Evolutionary conservation across 768 basidiomycete species (phyloP).

Genomic region (Suillus fuscotomentosus): DNA sequence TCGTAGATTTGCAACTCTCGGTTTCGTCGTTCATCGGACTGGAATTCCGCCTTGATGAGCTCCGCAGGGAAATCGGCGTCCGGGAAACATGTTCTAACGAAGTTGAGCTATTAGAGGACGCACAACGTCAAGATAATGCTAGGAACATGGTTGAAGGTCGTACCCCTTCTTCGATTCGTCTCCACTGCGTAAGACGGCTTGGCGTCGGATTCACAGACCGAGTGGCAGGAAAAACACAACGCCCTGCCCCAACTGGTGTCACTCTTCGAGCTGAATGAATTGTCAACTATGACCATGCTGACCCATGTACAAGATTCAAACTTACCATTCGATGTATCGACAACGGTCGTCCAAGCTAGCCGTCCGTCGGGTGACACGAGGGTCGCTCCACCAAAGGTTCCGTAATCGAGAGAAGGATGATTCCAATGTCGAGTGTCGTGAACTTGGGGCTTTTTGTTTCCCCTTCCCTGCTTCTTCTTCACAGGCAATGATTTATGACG

Average conservation of each 20-base stretch:
- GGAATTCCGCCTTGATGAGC: slow-evolving; percentile 56
- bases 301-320: neutral
- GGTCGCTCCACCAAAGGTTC: slow-evolving; percentile 55
- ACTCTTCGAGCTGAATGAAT: slow-evolving; percentile 29
- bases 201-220: slow-evolving; percentile 30
- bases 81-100: slow-evolving; percentile 67
- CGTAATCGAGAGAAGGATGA: slow-evolving; percentile 58
- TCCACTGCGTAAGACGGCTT: slow-evolving; percentile 30
- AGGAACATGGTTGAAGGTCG: slow-evolving; percentile 1
- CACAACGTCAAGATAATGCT: slow-evolving; percentile 1
- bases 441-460: slow-evolving; percentile 31
- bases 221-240: slow-evolving; percentile 59
- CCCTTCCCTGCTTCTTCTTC: slow-evolving; percentile 15
- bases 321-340: slow-evolving; percentile 28
- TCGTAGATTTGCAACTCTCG: slow-evolving; percentile 47
- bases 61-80: slow-evolving; percentile 75
- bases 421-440: slow-evolving; percentile 28
- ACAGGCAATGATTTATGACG: slow-evolving; percentile 25
- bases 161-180: slow-evolving; percentile 68
- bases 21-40: slow-evolving; percentile 39
- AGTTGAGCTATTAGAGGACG: slow-evolving; percentile 52
- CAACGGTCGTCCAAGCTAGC: slow-evolving; percentile 53
- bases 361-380: slow-evolving; percentile 42
- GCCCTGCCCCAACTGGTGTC: slow-evolving; percentile 28
- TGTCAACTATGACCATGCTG: slow-evolving; percentile 7